phyloP scores from a whole-genome alignment of 805 yeast species.

The Starmerella potacharoeniae region DNA sequence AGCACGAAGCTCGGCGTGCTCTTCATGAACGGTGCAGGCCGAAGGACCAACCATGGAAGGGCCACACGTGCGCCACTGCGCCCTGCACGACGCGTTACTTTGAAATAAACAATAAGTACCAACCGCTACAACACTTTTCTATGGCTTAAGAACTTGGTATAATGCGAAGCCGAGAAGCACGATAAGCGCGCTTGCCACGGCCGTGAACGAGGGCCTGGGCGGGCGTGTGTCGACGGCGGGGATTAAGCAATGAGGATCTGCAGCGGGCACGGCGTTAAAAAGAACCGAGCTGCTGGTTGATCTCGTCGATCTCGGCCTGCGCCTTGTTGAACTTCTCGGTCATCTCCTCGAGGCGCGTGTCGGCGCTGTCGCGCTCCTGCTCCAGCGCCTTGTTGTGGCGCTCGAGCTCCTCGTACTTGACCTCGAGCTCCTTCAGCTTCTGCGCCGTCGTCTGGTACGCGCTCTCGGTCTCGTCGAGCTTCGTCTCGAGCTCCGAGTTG shows the following conservation, averaged over 20 bases:
- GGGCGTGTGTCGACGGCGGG: neutral
- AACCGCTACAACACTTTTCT: neutral
- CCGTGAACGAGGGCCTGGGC: neutral
- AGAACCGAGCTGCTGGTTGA: conserved; percentile 86
- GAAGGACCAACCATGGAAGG: too few species aligned
- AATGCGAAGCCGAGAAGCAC: neutral
- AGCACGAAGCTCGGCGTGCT: too few species aligned
- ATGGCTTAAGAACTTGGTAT: neutral
- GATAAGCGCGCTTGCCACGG: neutral
- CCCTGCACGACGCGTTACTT: too few species aligned
- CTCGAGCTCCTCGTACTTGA: conserved; percentile 91
- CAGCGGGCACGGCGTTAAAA: conserved; percentile 20
- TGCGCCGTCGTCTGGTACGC: conserved; percentile 87
- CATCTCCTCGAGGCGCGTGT: conserved; percentile 81
- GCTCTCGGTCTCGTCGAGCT: conserved; percentile 79
- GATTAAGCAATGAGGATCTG: neutral
- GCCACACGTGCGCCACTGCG: too few species aligned
- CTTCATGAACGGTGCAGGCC: too few species aligned
- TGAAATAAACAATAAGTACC: neutral
- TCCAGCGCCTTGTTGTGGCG: conserved; percentile 88
- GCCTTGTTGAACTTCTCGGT: conserved; percentile 70
- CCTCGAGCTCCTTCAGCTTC: conserved; percentile 87
- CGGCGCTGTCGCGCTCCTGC: conserved; percentile 82
- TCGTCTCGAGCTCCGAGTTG: conserved; percentile 78
- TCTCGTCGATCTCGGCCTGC: conserved; percentile 90